phyloP scores from a whole-genome alignment of 2,329 filamentous ascomycete species.

The Lachnellula cervina region DNA sequence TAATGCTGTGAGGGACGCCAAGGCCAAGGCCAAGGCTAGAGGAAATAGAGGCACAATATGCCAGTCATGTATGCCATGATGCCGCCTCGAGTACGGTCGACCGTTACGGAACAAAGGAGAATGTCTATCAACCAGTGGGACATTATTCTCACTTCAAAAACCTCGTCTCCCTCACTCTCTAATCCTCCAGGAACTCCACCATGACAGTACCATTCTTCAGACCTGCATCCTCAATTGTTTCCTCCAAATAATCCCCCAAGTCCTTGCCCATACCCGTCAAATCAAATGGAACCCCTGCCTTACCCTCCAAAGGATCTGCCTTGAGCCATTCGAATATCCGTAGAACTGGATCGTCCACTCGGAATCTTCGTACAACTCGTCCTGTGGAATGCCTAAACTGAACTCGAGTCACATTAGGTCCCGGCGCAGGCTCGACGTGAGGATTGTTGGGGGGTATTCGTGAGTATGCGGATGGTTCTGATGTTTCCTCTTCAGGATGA shows the following conservation, averaged over 20 bases:
- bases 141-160: background rate
- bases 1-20: slow-evolving; percentile 5
- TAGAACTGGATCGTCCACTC: slow-evolving; percentile 67
- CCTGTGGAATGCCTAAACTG: slow-evolving; percentile 86
- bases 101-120: too few species aligned
- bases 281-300: slow-evolving; percentile 75
- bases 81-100: too few species aligned
- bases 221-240: slow-evolving; percentile 73
- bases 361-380: slow-evolving; percentile 82
- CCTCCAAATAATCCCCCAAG: slow-evolving; percentile 68
- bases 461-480: slow-evolving; percentile 50
- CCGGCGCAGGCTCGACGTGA: slow-evolving; percentile 72
- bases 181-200: slow-evolving; percentile 74
- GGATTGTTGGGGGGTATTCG: slow-evolving; percentile 67
- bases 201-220: slow-evolving; percentile 92
- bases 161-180: slow-evolving; percentile 1
- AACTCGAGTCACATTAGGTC: slow-evolving; percentile 74
- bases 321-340: slow-evolving; percentile 97
- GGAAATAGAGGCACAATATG: background rate
- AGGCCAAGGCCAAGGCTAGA: background rate
- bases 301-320: slow-evolving; percentile 75
- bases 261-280: slow-evolving; percentile 85
- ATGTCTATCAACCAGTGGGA: too few species aligned
- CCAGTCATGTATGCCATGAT: background rate
- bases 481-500: slow-evolving; percentile 19